A percentile compares a stretch with the other conserved stretches of the same genome.
Evolutionary conservation across 2,329 filamentous ascomycete species (phyloP).

Genomic region (Penicillium italicum): DNA sequence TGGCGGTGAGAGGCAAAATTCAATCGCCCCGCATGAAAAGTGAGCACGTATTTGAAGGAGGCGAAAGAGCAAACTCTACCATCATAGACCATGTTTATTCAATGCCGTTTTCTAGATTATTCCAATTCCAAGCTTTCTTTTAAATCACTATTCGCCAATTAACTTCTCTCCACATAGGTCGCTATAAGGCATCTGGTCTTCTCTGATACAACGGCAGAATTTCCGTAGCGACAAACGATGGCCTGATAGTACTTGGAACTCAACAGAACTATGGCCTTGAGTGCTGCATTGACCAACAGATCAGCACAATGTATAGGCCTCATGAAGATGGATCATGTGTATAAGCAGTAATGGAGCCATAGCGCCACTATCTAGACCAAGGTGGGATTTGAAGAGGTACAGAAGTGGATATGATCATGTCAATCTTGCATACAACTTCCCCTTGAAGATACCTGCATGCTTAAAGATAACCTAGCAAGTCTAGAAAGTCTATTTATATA

Average conservation of each 20-base stretch:
- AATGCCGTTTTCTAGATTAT: not conserved
- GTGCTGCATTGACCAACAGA: not conserved
- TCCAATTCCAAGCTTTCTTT: not conserved
- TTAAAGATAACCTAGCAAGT: not conserved
- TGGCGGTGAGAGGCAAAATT: constrained; percentile 8
- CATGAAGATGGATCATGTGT: not conserved
- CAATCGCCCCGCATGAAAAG: not conserved
- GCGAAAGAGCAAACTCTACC: not conserved
- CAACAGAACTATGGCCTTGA: not conserved
- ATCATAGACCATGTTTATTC: not conserved
- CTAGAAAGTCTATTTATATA: not conserved
- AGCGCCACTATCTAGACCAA: not conserved
- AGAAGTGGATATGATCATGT: not conserved
- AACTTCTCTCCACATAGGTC: not conserved
- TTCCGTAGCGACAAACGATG: not conserved
- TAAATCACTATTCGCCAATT: not conserved
- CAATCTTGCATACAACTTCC: not conserved
- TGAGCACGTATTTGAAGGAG: not conserved
- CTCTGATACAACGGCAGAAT: not conserved
- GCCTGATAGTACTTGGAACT: not conserved
- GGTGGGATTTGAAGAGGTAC: not conserved
- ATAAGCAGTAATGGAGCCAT: not conserved
- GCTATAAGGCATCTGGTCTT: not conserved
- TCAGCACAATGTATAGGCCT: not conserved
- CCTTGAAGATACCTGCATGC: not conserved